phyloP scores from a whole-genome alignment of 169 alveolate species.

The Neospora caninum region DNA sequence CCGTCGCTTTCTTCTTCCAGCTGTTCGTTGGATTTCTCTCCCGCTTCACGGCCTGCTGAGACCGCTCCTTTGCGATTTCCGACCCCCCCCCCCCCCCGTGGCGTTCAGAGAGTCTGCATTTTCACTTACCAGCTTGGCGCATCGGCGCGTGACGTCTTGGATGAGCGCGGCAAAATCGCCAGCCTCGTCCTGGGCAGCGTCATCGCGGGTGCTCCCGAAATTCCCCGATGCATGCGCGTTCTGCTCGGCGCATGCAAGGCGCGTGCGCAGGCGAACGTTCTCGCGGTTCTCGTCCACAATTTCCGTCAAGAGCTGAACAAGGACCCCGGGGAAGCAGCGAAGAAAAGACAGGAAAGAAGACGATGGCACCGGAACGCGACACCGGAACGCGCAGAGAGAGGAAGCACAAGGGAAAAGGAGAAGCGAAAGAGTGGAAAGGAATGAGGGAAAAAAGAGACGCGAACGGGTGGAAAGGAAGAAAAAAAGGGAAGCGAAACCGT shows the following conservation, averaged over 20 bases:
- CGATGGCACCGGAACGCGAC: too few relatives aligned
- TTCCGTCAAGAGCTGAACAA: background rate
- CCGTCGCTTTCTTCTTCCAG: too few relatives aligned
- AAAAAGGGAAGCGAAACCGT: too few relatives aligned
- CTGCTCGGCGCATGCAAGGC: background rate
- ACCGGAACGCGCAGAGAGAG: background rate
- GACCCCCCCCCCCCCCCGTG: too few relatives aligned
- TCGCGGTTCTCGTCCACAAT: background rate
- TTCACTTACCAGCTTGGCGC: background rate
- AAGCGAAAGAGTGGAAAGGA: background rate
- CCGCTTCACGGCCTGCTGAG: too few relatives aligned
- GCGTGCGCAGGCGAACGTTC: slow-evolving; percentile 17
- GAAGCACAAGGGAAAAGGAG: background rate
- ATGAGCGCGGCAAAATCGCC: background rate
- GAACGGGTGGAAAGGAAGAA: background rate
- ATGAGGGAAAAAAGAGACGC: background rate
- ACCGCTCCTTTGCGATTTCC: too few relatives aligned
- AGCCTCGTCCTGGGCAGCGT: background rate
- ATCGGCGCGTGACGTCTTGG: background rate
- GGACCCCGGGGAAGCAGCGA: background rate
- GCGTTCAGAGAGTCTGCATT: background rate
- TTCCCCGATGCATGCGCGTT: background rate
- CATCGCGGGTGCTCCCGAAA: background rate
- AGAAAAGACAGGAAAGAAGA: background rate
- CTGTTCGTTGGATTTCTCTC: too few relatives aligned